These are phyloP conservation scores for Monsonia emarginata DNA, from an alignment of 441 rosid species.

Conservation along the genomic window DNA sequence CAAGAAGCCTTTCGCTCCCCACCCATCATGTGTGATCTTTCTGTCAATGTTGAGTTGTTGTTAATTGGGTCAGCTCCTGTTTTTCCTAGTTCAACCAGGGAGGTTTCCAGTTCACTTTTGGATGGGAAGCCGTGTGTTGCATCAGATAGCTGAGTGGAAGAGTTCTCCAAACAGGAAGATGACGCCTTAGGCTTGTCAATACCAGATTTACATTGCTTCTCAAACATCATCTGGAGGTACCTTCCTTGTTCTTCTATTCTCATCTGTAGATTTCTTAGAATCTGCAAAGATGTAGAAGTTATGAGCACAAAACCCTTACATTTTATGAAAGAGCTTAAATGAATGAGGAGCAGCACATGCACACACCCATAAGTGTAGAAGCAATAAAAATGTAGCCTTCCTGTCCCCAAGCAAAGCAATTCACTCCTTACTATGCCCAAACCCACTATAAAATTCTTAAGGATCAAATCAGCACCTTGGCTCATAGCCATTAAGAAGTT, in stretches of 20 bases:
- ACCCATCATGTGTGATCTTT: slow-evolving; percentile 18
- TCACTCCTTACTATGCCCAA: slow-evolving; percentile 2
- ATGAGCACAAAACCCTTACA: background rate
- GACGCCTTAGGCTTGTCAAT: slow-evolving; percentile 39
- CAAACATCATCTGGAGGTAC: slow-evolving; percentile 88
- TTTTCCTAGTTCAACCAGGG: slow-evolving; percentile 25
- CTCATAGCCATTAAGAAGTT: background rate
- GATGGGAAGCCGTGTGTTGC: slow-evolving; percentile 23
- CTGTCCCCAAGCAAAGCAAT: background rate
- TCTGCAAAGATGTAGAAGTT: slow-evolving; percentile 33
- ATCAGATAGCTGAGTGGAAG: slow-evolving; percentile 22
- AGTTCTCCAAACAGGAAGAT: slow-evolving; percentile 38
- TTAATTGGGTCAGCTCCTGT: slow-evolving; percentile 5
- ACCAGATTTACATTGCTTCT: slow-evolving; percentile 66
- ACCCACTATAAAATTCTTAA: background rate
- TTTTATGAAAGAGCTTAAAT: background rate
- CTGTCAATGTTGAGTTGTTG: slow-evolving; percentile 20
- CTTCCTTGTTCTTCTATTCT: slow-evolving; percentile 91
- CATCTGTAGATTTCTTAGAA: slow-evolving; percentile 84
- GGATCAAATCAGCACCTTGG: background rate
- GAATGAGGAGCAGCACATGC: background rate
- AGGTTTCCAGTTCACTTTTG: slow-evolving; percentile 24
- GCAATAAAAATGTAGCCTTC: background rate
- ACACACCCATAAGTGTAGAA: background rate
- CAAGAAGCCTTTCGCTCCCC: slow-evolving; percentile 23